Base-by-base conservation (phyloP, 2,329 filamentous ascomycete genomes). In the Amesomyces nigricolor region DNA sequence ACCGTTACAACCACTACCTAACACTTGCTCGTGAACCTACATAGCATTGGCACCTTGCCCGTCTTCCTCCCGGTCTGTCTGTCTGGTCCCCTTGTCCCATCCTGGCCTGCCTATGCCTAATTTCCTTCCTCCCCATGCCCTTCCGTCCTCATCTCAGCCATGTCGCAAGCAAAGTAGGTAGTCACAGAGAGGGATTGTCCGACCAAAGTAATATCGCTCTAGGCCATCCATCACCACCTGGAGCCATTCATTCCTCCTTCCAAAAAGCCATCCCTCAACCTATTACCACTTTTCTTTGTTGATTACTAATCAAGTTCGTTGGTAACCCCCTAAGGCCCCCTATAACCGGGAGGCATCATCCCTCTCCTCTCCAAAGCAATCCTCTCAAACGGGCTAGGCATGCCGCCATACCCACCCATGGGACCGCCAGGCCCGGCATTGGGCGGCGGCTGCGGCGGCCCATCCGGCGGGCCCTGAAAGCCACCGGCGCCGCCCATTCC, bases 401-500 rank as follows among this genome's bases (percentile, higher is more conserved):
- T 30, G 5, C 56, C 56, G 17, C 54, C 47, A 49, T 57, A 61
- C 7, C 51, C 56, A 7, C 42, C 55, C 48, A 56, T 56, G 19
- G 51, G 58, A 22, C 55, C 53, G n/a, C 51, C 54, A 5, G 51
- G 52, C 32, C 58, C 60, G 5, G 57, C 54, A 47, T 51, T 56
- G 4, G 46, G 53, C 14, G 46, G 53, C 10, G 42, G 53, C 47
- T 42, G 56, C 4, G 45, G 46, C 4, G 45, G 46, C 2, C 51
- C 57, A n/a, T 58, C 56, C 8, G 48, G 48, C 1, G 74, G 77
- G 13, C 79, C 80, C 60, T 78, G 80, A 64, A 82, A 85, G 11
- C 76, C 79, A 45, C 71, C 76, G 16, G 32, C 65, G 19, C 75
- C 79, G 40, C 72, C 76, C 66, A 83, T 78, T 10, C 75, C 78